Base-by-base conservation (phyloP, 2,329 filamentous ascomycete genomes). In the Scleromitrula shiraiana region DNA sequence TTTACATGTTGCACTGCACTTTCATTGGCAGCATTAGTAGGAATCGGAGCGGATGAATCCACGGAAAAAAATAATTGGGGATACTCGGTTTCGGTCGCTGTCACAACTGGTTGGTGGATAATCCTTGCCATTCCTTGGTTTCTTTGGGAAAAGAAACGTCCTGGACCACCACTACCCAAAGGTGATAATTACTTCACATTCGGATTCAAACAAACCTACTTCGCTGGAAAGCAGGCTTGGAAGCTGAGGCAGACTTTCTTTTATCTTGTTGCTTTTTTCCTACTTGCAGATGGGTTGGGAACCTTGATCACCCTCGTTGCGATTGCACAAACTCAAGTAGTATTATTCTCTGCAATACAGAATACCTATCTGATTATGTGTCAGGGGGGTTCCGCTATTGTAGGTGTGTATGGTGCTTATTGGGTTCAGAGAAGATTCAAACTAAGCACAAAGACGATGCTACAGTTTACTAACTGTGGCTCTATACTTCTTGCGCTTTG, bases 81-180 rank as follows among this genome's bases (percentile, higher is more conserved):
- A 27, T 63, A 62, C 30, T 62, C 60, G 5, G 58, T 62, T 4
- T 52, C 55, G 12, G 59, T 63, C 2, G 60, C 61, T 7, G 55
- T 61, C 12, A 57, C 56, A 37, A 62, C 60, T 27, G 60, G 58
- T 4, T 60, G 62, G 41, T 63, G 60, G 61, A 57, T 63, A 20
- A 30, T 62, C 8, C 47, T 63, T 10, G 60, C 57, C 8, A 60
- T 62, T 33, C 60, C 60, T 8, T 63, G 61, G 61, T 62, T 63
- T 29, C 10, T 63, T 7, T 62, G 53, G 53, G 60, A 63, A 54
- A 61, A 63, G 50, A 60, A 57, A 27, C 59, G 61, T 12, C 61
- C 61, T 15, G 61, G 61, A 7, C 61, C 61, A 26, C 47, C 48
- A 30, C 35, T 63, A 3, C 61, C 61, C 6, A 40, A 50, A 17